Evolutionary conservation across 495 filamentous ascomycete species (phyloP).

Genomic region (Aspergillus panamensis): DNA sequence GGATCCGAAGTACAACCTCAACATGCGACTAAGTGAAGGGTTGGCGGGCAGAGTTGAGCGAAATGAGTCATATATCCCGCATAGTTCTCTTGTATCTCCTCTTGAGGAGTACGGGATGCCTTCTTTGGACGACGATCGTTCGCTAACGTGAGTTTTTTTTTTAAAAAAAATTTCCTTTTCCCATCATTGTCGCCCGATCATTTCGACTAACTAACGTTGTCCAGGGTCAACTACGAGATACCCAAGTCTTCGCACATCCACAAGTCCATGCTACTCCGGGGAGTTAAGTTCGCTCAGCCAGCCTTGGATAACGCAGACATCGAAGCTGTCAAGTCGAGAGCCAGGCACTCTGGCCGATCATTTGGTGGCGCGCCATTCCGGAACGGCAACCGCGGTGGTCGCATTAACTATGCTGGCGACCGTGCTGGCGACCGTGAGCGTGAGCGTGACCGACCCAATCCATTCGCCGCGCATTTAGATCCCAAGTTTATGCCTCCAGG

Average conservation of each 20-base stretch:
- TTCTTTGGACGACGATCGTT: slow-evolving; percentile 74
- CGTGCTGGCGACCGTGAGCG: slow-evolving; percentile 6
- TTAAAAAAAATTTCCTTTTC: no score
- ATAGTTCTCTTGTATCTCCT: slow-evolving; percentile 61
- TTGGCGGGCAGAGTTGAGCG: slow-evolving; percentile 78
- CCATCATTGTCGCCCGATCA: neutral
- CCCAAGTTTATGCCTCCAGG: slow-evolving; percentile 45
- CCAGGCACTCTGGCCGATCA: slow-evolving; percentile 55
- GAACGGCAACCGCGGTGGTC: slow-evolving; percentile 48
- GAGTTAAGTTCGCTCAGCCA: slow-evolving; percentile 65
- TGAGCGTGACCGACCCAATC: slow-evolving; percentile 42
- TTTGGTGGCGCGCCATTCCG: slow-evolving; percentile 62
- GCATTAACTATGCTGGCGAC: slow-evolving; percentile 43
- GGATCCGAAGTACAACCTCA: slow-evolving; percentile 59
- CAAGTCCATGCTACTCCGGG: slow-evolving; percentile 91
- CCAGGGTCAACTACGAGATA: slow-evolving; percentile 79
- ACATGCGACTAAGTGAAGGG: slow-evolving; percentile 69
- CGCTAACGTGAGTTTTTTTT: slow-evolving; percentile 63
- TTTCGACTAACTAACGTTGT: slow-evolving; percentile 32
- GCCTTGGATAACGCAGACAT: slow-evolving; percentile 72
- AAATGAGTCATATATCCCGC: slow-evolving; percentile 74
- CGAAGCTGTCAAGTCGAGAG: slow-evolving; percentile 58
- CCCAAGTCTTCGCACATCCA: slow-evolving; percentile 67
- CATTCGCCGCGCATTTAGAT: slow-evolving; percentile 53
- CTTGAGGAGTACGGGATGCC: slow-evolving; percentile 65